phyloP scores from a whole-genome alignment of 352 stramenopile species.

The Halophytophthora batemanensis region DNA sequence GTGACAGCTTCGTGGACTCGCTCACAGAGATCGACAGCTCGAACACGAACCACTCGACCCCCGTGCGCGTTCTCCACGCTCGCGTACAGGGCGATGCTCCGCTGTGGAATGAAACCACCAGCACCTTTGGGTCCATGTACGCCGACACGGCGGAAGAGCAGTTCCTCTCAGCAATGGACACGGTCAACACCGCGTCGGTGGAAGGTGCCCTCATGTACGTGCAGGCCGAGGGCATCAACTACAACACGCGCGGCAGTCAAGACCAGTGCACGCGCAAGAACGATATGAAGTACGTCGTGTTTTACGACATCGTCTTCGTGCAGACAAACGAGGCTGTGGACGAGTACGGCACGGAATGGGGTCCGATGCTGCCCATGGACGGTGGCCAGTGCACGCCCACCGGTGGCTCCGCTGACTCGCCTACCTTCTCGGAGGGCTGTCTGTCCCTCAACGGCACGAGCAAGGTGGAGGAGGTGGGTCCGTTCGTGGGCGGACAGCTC shows the following conservation, averaged over 20 bases:
- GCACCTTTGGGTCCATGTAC: constrained; percentile 25
- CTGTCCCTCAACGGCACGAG: constrained; percentile 75
- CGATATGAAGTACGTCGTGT: constrained; percentile 66
- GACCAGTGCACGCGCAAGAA: constrained; percentile 62
- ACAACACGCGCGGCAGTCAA: constrained; percentile 16
- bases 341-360: constrained; percentile 77
- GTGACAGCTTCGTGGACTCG: constrained; percentile 6
- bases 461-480: constrained; percentile 53
- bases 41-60: constrained; percentile 26
- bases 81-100: constrained; percentile 47
- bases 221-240: constrained; percentile 74
- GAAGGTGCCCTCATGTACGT: constrained; percentile 82
- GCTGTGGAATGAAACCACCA: constrained; percentile 15
- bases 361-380: constrained; percentile 69
- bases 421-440: constrained; percentile 61
- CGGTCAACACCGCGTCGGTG: constrained; percentile 71
- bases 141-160: constrained; percentile 26
- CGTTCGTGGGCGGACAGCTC: constrained; percentile 53
- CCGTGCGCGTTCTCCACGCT: constrained; percentile 38
- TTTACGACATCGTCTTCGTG: constrained; percentile 74
- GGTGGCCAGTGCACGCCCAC: constrained; percentile 54
- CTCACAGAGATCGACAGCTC: constrained; percentile 10
- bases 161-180: constrained; percentile 54
- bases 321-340: constrained; percentile 76
- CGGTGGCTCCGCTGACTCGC: too few species aligned